Conservation (phyloP, 2,329 filamentous ascomycete species). For the Trichoderma arundinaceum region DNA sequence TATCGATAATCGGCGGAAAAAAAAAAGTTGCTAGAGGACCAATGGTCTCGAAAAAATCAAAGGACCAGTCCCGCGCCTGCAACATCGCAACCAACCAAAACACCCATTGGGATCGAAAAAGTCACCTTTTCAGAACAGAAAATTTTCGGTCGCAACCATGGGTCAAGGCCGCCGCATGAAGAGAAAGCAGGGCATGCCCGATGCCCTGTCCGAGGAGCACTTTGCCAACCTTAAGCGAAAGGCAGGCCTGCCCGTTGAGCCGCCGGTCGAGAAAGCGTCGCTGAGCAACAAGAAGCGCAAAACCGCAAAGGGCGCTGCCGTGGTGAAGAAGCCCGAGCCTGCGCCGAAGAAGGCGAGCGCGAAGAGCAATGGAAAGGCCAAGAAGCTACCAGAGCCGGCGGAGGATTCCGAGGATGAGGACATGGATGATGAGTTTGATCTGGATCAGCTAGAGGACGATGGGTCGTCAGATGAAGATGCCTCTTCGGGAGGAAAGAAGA, state of each 20-base stretch:
- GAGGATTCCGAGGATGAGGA: conserved; percentile 56
- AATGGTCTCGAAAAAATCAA: conserved; percentile 16
- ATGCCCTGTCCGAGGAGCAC: conserved; percentile 79
- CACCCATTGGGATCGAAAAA: conserved; percentile 20
- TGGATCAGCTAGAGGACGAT: conserved; percentile 54
- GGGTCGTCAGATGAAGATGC: conserved; percentile 39
- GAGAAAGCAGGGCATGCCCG: conserved; percentile 89
- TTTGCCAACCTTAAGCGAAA: conserved; percentile 86
- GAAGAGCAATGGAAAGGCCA: conserved; percentile 34
- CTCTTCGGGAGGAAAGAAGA: conserved; percentile 23
- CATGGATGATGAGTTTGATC: conserved; percentile 48
- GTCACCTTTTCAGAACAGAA: neutral
- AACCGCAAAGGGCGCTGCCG: conserved; percentile 42
- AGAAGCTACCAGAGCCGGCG: conserved; percentile 39
- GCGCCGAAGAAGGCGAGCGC: conserved; percentile 37
- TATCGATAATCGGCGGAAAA: conserved; percentile 33
- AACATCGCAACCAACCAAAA: conserved; percentile 13
- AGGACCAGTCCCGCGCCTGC: conserved; percentile 2
- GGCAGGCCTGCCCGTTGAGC: conserved; percentile 68
- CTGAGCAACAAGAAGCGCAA: conserved; percentile 70
- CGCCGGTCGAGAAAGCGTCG: conserved; percentile 52
- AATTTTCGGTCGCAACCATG: conserved; percentile 62
- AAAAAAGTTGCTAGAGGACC: conserved; percentile 33
- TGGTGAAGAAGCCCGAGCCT: conserved; percentile 44
- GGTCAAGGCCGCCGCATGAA: conserved; percentile 85